Conservation (phyloP, 495 filamentous ascomycete genomes). For the Delitschia confertaspora region DNA sequence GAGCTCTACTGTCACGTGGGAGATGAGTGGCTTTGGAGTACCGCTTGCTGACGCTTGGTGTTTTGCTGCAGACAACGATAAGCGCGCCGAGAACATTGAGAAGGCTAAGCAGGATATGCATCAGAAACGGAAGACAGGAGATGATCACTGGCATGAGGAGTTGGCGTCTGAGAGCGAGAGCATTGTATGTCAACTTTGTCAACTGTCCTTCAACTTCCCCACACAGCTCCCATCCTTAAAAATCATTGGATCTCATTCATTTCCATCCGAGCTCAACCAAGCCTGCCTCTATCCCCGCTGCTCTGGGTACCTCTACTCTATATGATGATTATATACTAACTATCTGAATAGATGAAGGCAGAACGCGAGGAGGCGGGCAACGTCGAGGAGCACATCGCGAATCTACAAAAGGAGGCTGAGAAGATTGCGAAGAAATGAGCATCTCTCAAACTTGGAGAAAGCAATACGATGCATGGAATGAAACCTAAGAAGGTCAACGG, state of each 20-base stretch:
- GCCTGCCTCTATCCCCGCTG: neutral
- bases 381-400: conserved; percentile 38
- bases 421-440: conserved; percentile 17
- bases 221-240: neutral
- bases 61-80: conserved; percentile 31
- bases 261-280: too few species aligned
- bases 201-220: neutral
- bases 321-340: conserved; percentile 2
- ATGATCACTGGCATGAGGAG: conserved; percentile 71
- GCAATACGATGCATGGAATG: too few species aligned
- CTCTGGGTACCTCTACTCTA: too few species aligned
- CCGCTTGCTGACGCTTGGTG: neutral
- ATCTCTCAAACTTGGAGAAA: too few species aligned
- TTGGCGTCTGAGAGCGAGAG: conserved; percentile 75
- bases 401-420: conserved; percentile 47
- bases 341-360: conserved; percentile 48
- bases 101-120: conserved; percentile 64
- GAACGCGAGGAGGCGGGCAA: conserved; percentile 48
- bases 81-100: conserved; percentile 44
- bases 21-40: neutral
- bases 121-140: conserved; percentile 60
- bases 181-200: conserved; percentile 48
- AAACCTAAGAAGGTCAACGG: too few species aligned
- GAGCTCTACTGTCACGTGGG: neutral
- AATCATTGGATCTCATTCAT: neutral